These are phyloP conservation scores for Zygosaccharomyces sapae DNA, from an alignment of 1,139 yeast species.

Conservation along the genomic window DNA sequence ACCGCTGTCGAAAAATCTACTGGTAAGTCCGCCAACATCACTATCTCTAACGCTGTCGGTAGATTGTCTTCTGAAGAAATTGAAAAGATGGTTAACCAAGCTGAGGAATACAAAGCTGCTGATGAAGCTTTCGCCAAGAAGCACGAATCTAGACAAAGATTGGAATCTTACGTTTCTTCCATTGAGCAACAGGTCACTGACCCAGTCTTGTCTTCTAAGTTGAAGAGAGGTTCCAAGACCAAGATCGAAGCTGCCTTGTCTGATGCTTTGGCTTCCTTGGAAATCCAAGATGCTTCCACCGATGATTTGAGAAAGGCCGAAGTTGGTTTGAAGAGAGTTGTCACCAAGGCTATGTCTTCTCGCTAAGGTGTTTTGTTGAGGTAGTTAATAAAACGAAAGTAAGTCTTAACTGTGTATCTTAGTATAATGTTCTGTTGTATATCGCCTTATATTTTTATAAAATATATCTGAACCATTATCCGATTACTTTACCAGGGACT, in stretches of 20 bases:
- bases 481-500: too few relatives aligned
- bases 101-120: slow-evolving; percentile 97
- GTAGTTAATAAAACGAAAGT: slow-evolving; percentile 14
- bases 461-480: not conserved
- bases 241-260: slow-evolving; percentile 98
- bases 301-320: slow-evolving; percentile 99
- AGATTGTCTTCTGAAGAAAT: slow-evolving; percentile 96
- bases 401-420: slow-evolving; percentile 19
- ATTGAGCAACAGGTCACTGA: slow-evolving; percentile 96
- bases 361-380: slow-evolving; percentile 55
- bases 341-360: slow-evolving; percentile 98
- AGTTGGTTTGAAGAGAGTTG: slow-evolving; percentile 98
- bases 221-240: slow-evolving; percentile 97
- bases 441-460: slow-evolving; percentile 9
- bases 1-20: slow-evolving; percentile 99
- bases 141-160: slow-evolving; percentile 99
- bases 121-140: slow-evolving; percentile 99
- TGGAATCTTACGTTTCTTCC: slow-evolving; percentile 97
- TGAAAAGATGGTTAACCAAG: slow-evolving; percentile 97
- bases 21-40: slow-evolving; percentile 98
- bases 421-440: slow-evolving; percentile 19
- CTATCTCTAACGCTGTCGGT: slow-evolving; percentile 99
- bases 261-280: slow-evolving; percentile 97
- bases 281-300: slow-evolving; percentile 92
- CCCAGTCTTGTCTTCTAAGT: slow-evolving; percentile 97